Percentiles rank a stretch among this genome's conserved stretches.
Evolutionary conservation across 2,329 filamentous ascomycete species (phyloP).

Genomic region (Alternaria arborescens): DNA sequence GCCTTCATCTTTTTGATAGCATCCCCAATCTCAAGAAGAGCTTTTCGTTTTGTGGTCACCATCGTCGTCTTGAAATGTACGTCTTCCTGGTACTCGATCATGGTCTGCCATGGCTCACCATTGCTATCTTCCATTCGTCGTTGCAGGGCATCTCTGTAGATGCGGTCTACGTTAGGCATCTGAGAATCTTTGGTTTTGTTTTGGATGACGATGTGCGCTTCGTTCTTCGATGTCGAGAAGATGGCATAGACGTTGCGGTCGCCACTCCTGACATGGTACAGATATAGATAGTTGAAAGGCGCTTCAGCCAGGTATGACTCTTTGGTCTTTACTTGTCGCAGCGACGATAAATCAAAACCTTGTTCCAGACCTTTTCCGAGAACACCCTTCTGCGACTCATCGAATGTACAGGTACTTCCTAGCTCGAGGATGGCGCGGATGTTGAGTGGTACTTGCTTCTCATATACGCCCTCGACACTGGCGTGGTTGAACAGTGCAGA

Average conservation of each 20-base stretch:
- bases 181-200: conserved; percentile 83
- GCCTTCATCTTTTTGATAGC: conserved; percentile 88
- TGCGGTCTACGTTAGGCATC: conserved; percentile 86
- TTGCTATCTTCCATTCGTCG: conserved; percentile 71
- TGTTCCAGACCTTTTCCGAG: conserved; percentile 91
- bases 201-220: conserved; percentile 88
- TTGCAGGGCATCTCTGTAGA: conserved; percentile 80
- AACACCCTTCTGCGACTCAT: conserved; percentile 87
- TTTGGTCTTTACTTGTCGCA: conserved; percentile 74
- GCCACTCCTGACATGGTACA: conserved; percentile 90
- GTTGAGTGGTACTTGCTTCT: conserved; percentile 87
- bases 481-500: conserved; percentile 86
- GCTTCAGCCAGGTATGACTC: conserved; percentile 78
- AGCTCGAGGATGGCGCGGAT: conserved; percentile 87
- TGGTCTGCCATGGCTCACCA: conserved; percentile 77
- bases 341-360: conserved; percentile 84
- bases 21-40: conserved; percentile 86
- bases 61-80: conserved; percentile 86
- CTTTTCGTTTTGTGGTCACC: conserved; percentile 88
- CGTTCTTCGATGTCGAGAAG: conserved; percentile 81
- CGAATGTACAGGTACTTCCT: conserved; percentile 91
- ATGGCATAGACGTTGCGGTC: conserved; percentile 93
- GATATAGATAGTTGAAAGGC: conserved; percentile 82
- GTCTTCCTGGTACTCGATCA: conserved; percentile 86
- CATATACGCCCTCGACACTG: conserved; percentile 96